These are phyloP conservation scores for Starmerella sp. DNA, from an alignment of 805 yeast genomes.

Conservation along the genomic window DNA sequence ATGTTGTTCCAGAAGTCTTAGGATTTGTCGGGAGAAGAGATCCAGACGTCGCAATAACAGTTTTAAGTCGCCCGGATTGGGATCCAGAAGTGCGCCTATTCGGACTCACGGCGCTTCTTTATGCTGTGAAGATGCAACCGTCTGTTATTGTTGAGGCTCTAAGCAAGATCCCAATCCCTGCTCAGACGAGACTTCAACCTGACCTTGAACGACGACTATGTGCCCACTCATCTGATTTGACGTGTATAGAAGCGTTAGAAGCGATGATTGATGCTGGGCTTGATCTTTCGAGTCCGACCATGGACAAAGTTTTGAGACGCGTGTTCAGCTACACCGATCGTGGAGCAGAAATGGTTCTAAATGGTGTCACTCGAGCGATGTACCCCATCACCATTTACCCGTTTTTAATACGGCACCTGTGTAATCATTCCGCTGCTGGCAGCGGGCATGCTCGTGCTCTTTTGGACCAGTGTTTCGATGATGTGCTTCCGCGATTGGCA, in stretches of 20 bases:
- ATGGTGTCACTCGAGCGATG: background rate
- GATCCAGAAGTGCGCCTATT: background rate
- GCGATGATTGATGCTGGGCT: background rate
- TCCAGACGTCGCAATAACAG: background rate
- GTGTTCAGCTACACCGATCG: constrained; percentile 14
- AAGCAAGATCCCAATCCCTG: background rate
- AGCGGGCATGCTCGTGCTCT: background rate
- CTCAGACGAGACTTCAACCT: constrained; percentile 2
- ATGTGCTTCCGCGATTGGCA: constrained; percentile 10
- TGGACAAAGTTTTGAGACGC: constrained; percentile 8
- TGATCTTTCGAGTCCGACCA: background rate
- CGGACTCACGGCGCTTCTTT: constrained; percentile 6
- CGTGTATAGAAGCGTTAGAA: background rate
- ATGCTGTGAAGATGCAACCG: background rate
- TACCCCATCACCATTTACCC: constrained; percentile 16
- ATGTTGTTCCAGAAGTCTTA: background rate
- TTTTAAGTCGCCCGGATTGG: background rate
- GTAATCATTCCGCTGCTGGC: constrained; percentile 1
- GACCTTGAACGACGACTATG: constrained; percentile 1
- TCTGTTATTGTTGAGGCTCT: background rate
- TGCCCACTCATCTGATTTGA: background rate
- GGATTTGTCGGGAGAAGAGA: background rate
- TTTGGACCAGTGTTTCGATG: constrained; percentile 16
- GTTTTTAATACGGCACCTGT: constrained; percentile 15
- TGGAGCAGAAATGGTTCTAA: constrained; percentile 6